phyloP scores from a whole-genome alignment of 2,329 filamentous ascomycete genomes.

The Penicillium crustosum region DNA sequence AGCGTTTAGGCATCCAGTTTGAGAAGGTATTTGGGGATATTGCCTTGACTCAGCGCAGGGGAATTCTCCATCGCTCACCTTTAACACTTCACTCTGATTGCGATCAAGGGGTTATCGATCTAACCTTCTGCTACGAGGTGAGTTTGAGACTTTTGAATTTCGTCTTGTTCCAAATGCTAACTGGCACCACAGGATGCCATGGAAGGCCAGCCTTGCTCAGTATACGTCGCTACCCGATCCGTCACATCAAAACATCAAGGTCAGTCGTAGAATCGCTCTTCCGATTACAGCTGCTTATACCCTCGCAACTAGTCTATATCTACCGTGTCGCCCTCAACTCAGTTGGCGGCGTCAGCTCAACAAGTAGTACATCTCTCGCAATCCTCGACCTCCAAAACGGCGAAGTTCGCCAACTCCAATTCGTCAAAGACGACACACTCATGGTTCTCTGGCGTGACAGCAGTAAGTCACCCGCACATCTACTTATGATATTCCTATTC shows the following conservation, averaged over 20 bases:
- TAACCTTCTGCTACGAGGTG: conserved; percentile 58
- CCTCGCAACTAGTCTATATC: conserved; percentile 53
- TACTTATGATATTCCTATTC: not conserved
- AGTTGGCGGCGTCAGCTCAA: conserved; percentile 59
- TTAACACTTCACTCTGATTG: conserved; percentile 48
- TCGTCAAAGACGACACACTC: conserved; percentile 62
- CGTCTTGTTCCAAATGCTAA: conserved; percentile 2
- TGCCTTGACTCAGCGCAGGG: conserved; percentile 67
- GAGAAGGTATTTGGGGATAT: conserved; percentile 65
- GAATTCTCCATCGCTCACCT: conserved; percentile 64
- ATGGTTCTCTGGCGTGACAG: conserved; percentile 56
- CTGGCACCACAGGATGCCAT: conserved; percentile 23
- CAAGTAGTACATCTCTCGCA: conserved; percentile 33
- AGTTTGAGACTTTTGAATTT: not conserved
- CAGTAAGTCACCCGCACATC: conserved; percentile 24
- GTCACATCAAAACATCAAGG: conserved; percentile 34
- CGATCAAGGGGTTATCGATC: conserved; percentile 49
- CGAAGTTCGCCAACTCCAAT: conserved; percentile 61
- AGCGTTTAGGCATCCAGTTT: conserved; percentile 59
- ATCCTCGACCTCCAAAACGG: conserved; percentile 36
- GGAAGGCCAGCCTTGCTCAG: conserved; percentile 27
- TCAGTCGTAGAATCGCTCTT: conserved; percentile 20
- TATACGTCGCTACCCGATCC: conserved; percentile 39
- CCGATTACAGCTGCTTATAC: conserved; percentile 8
- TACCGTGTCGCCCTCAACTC: conserved; percentile 56